Base-by-base conservation (phyloP, 306 rosid genomes). In the Fragaria ananassa region DNA sequence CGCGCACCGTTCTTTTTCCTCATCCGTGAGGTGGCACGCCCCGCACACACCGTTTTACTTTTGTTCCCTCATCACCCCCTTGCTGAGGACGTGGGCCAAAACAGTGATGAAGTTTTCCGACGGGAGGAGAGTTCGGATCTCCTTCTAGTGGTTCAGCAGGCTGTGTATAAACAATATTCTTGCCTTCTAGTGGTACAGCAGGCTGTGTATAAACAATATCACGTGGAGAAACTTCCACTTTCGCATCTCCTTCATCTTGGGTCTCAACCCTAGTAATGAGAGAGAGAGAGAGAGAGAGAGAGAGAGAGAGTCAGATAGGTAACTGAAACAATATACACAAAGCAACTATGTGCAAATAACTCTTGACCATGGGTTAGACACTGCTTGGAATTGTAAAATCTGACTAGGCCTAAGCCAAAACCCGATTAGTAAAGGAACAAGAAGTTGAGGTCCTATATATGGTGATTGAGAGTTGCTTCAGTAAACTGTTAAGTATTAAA, bases 231-330 rank as follows among this genome's bases (percentile, higher is more conserved):
- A 83, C 85, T 78, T 92, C 99, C 75, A 95, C 88, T 85, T 88
- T 95, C 15, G 99, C 96, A 83, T 95, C 96, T 72, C 99, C 97
- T 78, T 89, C 97, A 85, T 95, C 99, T 82, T 95, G 97, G 56
- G 99, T 91, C 86, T 95, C 99, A 76, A 83, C 97, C 99, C 99
- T 95, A 80, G 72, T 75, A n/a, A n/a, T n/a, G n/a, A n/a, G n/a
- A 79, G 82, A 78, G 29, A 27, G 29, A 27, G 29, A 27, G 29
- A 27, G 29, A 27, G 31, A 29, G 84, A 84, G 4, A 85, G 66
- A 64, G 82, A 78, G 84, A 84, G 4, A 85, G 66, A 64, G 78
- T 29, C 56, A 74, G 72, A 76, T 60, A 82, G 76, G 49, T 21
- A 62, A 51, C 10, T 31, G 53, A 73, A 51, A 35, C 5, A 54